Evolutionary conservation across 106 monocot species (phyloP), one percentile per base, ranked within the genome.

Genomic region (Vanilla planifolia): DNA sequence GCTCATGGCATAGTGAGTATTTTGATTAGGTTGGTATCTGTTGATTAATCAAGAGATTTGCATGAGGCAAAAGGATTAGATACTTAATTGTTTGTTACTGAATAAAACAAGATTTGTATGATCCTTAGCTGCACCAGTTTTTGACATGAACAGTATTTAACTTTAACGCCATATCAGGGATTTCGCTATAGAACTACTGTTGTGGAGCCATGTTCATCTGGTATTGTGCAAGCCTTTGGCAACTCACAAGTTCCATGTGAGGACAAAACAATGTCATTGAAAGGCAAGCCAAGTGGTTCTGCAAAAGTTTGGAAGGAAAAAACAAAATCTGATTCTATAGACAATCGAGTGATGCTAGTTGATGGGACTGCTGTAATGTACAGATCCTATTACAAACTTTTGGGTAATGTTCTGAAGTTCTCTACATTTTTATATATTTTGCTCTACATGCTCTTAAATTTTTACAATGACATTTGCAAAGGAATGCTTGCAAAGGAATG

Each of bases 341-440:
- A 67, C 67, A 69, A 71, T 51, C 76, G 88, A 22, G 73, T 80
- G 60, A 83, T 88, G 88, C 52, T 83, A 20, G 27, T 88, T 77
- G 88, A 88, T 71, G 88, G 88, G 48, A 88, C 83, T 40, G 56
- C 79, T 26, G 42, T 88, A 41, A 79, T 88, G 75, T 80, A 88
- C 67, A 83, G 88, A 61, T 83, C 88, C 63, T 83, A 83, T 55
- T 88, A 79, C 76, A 88, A 88, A 63, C 72, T 88, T 71, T 60
- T 88, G 29, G 88, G 88, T 80, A 79, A 36, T 13, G 26, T 29
- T 62, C 25, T 16, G 24, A 59, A 55, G 68, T 51, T 41, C 37
- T 20, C 27, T 33, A 27, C 33, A 13, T 57, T 35, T 8, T 29
- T n/a, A n/a, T n/a, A n/a, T n/a, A n/a, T n/a, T n/a, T n/a, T n/a